Base-by-base conservation (phyloP, 129 eudicot genomes). In the Pulicaria dysenterica region DNA sequence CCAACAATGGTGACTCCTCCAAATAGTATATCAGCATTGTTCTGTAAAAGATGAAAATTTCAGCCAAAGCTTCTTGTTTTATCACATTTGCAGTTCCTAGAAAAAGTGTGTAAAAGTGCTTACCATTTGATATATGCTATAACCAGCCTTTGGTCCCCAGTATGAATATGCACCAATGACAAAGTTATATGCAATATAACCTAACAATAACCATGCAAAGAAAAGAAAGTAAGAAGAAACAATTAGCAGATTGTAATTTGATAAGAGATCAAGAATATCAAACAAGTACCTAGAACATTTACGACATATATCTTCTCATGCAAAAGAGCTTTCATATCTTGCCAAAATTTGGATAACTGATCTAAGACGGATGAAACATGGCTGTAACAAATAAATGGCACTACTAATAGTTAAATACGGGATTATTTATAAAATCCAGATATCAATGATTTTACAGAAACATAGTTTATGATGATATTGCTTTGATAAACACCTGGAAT, bases 91-190 rank as follows among this genome's bases (percentile, higher is more conserved):
- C 8, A 3, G 15, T 15, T 59, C 60, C 19, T 10, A 60, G 16
- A 60, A 46, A 50, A 64, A 34, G 7, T 15, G 8, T 8, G 8
- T 56, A 31, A 47, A 49, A 43, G 41, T 63, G 47, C 72, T 78
- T 80, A 94, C 98, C 98, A 94, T 90, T 60, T 88, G 82, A 80
- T 94, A 94, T 72, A 94, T 94, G 69, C 81, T 82, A 79, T 82
- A 84, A 61, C 98, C 98, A 55, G 98, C 98, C 83, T 90, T 94
- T 50, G 98, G 98, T 16, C 97, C 98, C 98, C 98, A 94, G 68
- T 94, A 94, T 60, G 98, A 88, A 79, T 94, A 90, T 63, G 98
- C 95, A 17, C 98, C 98, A 53, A 94, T 76, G 46, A 94, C 98
- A 77, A 90, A 94, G 74, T 88, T 88, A 82, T 94, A 94, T 11